Percentiles rank a stretch among this genome's conserved stretches.
phyloP scores from a whole-genome alignment of 352 stramenopile genomes.

The Pythium oligandrum region DNA sequence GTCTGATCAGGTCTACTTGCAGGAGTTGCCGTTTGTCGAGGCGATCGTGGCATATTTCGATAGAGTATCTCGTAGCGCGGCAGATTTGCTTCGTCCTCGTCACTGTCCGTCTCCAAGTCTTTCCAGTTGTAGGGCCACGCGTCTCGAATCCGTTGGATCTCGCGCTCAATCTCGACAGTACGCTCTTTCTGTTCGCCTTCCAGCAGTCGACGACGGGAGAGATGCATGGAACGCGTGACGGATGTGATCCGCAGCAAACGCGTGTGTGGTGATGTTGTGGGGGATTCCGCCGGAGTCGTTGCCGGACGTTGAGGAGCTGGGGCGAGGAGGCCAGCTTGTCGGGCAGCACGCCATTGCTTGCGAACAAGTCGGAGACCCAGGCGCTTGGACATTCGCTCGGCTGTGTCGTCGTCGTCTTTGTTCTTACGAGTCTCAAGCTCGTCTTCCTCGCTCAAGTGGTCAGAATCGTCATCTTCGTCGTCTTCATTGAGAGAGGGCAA shows the following conservation, averaged over 20 bases:
- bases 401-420: constrained; percentile 7
- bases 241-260: constrained; percentile 20
- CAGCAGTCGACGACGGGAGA: constrained; percentile 32
- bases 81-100: constrained; percentile 5
- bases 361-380: constrained; percentile 46
- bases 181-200: constrained; percentile 7
- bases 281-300: neutral
- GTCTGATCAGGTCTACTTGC: neutral
- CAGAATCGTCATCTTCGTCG: constrained; percentile 7
- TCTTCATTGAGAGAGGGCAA: constrained; percentile 27
- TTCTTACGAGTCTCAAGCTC: constrained; percentile 5
- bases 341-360: constrained; percentile 50
- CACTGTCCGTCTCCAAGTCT: constrained; percentile 17
- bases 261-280: neutral
- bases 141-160: constrained; percentile 57
- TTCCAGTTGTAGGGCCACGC: constrained; percentile 66
- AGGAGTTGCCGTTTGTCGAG: too few relatives aligned
- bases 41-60: constrained; percentile 11
- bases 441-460: constrained; percentile 6
- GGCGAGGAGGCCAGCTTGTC: constrained; percentile 26
- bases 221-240: constrained; percentile 45
- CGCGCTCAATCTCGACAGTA: constrained; percentile 23
- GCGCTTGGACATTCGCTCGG: constrained; percentile 4
- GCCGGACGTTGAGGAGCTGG: constrained; percentile 2
- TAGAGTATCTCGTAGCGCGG: constrained; percentile 25